Evolutionary conservation across 2,329 filamentous ascomycete species (phyloP), one percentile per base, ranked within the genome.

Genomic region (Colletotrichum neosansevieriae): DNA sequence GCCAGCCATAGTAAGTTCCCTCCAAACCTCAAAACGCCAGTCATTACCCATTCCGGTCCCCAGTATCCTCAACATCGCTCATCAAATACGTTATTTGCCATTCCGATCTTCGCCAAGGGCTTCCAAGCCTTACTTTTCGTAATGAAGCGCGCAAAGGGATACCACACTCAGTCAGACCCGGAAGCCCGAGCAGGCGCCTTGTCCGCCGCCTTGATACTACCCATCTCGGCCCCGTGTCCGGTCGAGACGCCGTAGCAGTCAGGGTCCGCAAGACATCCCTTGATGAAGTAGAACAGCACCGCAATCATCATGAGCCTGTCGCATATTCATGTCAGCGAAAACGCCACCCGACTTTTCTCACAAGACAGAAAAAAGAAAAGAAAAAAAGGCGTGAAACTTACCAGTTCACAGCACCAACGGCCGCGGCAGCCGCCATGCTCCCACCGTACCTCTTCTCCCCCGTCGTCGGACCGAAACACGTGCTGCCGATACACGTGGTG

Each of bases 381-480:
- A 15, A 7, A 53, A 3, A 10, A 3, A 38, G 10, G 10, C 2
- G 10, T 11, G 12, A 10, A 12, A 74, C 76, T 63, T 63, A 81
- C 80, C 82, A 84, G 15, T 75, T 73, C 15, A 83, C 19, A 10
- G 80, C 81, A 3, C 82, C 83, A 6, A 85, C 61, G 34, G 75
- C 81, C 19, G 82, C 80, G 42, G 74, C 78, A 17, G 76, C 82
- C 10, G 76, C 81, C 53, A 83, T 73, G 5, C 77, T 78, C 21
- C 74, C 72, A 38, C 80, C 61, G 44, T 70, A 73, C 32, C 58
- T 56, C 47, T 65, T 64, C 4, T 61, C 58, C 17, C 49, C 62
- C 54, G 51, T 67, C 70, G 71, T 76, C 15, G 24, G 38, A 0
- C 73, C 60, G 51, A 74, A 74, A 63, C 70, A 72, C 15, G 67